Evolutionary conservation across 345 rosid genomes (phyloP), one percentile per base, ranked within the genome.

Genomic region (Salix exigua): DNA sequence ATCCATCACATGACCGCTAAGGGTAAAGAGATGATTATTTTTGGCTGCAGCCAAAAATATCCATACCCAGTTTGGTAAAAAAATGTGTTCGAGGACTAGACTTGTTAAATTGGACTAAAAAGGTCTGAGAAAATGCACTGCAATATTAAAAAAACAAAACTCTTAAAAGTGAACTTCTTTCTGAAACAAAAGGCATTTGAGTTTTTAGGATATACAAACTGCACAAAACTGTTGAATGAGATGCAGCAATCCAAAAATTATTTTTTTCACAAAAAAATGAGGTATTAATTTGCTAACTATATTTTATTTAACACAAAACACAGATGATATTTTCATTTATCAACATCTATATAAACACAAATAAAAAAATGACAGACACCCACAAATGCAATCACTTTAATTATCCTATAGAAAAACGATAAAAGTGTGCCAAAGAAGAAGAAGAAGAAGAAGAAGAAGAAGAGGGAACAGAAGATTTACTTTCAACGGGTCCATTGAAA

Each of bases 401-500:
- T 19, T 58, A n/a, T n/a, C 66, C 63, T 3, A 17, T 33, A 71
- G 35, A 33, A 64, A 16, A 18, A 70, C 19, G 38, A 14, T 38
- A n/a, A 53, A 17, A 42, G 33, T 44, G 26, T 60, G 25, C 37
- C 26, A 73, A 37, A 69, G 3, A 62, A 66, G 18, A 46, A 37
- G 23, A 25, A 38, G 10, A 12, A 23, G 30, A 72, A 42, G 53
- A 2, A 73, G 72, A 30, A 33, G 31, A 46, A 11, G 28, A 40
- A 28, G 64, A 2, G 74, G 77, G 74, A 10, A 55, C 25, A 31
- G 73, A 68, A 77, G 70, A 83, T 33, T 82, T 89, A 91, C 96
- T 90, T 37, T 88, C 86, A 73, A 75, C 83, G 69, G 97, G 97
- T 82, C 97, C 97, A 82, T 85, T 79, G 82, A 91, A 88, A 77